These are phyloP conservation scores for Torrubiella hemipterigena DNA, from an alignment of 2,329 filamentous ascomycete species.

Conservation along the genomic window DNA sequence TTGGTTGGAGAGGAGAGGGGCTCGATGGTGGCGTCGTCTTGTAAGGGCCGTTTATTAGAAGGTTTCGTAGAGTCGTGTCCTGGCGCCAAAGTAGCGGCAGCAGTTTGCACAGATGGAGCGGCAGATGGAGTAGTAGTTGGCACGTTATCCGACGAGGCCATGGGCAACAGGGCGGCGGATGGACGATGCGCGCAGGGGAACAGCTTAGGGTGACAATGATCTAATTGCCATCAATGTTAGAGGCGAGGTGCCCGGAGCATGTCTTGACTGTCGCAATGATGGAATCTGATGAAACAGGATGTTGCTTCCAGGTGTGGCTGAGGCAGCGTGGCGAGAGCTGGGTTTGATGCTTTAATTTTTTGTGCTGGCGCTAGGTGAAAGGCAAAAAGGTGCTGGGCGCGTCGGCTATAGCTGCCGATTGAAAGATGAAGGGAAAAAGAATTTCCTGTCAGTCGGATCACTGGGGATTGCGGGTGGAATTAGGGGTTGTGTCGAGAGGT, in stretches of 20 bases:
- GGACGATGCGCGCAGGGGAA: neutral
- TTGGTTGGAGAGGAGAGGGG: slow-evolving; percentile 39
- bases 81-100: too few relatives aligned
- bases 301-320: slow-evolving; percentile 26
- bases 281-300: too few relatives aligned
- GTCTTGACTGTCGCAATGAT: slow-evolving; percentile 18
- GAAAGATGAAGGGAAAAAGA: too few relatives aligned
- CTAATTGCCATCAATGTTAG: neutral
- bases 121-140: neutral
- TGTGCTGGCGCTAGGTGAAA: too few relatives aligned
- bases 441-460: too few relatives aligned
- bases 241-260: slow-evolving; percentile 12
- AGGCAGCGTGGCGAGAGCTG: slow-evolving; percentile 32
- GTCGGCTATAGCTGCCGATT: too few relatives aligned
- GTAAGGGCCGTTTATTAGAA: slow-evolving; percentile 30
- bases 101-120: too few relatives aligned
- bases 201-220: neutral
- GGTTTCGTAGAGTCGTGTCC: neutral
- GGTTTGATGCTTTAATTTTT: slow-evolving; percentile 10
- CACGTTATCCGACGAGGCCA: neutral
- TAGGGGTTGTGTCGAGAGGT: too few relatives aligned
- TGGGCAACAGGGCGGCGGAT: neutral
- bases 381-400: too few relatives aligned
- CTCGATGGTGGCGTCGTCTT: slow-evolving; percentile 28
- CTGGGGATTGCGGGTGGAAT: too few relatives aligned